Percentiles rank a stretch among this genome's conserved stretches.
Conservation (phyloP, 176 grass and related monocot species). For the Saccharum spontaneum region DNA sequence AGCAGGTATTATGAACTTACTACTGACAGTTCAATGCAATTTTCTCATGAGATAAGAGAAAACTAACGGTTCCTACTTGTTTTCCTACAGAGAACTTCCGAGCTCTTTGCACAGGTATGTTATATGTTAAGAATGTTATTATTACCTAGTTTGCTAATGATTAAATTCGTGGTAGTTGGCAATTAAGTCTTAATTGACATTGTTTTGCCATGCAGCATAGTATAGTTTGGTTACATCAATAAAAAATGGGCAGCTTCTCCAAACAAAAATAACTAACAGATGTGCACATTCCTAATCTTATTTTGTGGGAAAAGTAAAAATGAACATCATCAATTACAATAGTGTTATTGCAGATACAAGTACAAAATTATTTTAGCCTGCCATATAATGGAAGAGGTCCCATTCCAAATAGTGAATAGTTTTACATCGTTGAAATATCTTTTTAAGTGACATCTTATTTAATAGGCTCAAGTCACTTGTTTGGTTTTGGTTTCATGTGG, state of each 20-base stretch:
- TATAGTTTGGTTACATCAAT: background rate
- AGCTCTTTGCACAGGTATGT: constrained; percentile 91
- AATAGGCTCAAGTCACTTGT: background rate
- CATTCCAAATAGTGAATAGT: background rate
- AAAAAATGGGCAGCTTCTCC: background rate
- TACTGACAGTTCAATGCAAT: background rate
- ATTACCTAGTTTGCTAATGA: background rate
- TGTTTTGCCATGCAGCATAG: background rate
- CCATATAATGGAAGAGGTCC: background rate
- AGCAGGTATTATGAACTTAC: constrained; percentile 59
- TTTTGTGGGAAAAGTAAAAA: background rate
- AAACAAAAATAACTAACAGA: background rate
- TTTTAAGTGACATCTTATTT: background rate
- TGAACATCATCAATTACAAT: constrained; percentile 1
- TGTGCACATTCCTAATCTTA: background rate
- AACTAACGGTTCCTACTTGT: background rate
- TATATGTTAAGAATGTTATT: background rate
- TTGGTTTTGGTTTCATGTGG: background rate
- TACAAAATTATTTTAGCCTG: background rate
- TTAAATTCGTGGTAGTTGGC: background rate
- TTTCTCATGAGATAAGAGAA: background rate
- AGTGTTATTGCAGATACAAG: background rate
- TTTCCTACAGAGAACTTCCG: constrained; percentile 83
- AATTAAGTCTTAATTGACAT: background rate
- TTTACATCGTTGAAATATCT: background rate